Evolutionary conservation across 177 flowering plant genomes (phyloP), one percentile per base, ranked within the genome.

Genomic region (Vitis hybrid): DNA sequence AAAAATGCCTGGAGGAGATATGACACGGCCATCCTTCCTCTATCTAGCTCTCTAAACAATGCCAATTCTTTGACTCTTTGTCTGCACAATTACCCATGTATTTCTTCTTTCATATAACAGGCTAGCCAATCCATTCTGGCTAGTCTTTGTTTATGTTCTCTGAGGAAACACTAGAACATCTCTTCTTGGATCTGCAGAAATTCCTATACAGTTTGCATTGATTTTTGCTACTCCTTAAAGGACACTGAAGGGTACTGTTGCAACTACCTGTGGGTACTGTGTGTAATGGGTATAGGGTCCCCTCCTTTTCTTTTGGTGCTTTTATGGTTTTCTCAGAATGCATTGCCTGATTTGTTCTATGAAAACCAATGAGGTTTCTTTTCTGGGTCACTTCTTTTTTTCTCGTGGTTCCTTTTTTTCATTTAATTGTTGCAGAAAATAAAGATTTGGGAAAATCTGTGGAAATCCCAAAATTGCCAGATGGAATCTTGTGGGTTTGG

Each of bases 181-280:
- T 40, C 60, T 67, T 70, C 72, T 74, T 69, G 78, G 78, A 77
- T 72, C 74, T 72, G 74, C 58, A 64, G 49, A 73, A 65, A 70
- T 68, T 45, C 68, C 66, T 17, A 7, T 26, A 15, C 62, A 5
- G 21, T 52, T 52, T 68, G 5, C 59, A 26, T 69, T 65, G 62
- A 32, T 12, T 32, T 21, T 57, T 7, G 49, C 65, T 52, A 19
- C 17, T 56, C 50, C 14, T 40, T 9, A 0, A 15, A n/a, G 64
- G 59, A 34, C 48, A 19, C 50, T 62, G 51, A 10, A 62, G 63
- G 48, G 57, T 40, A 26, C 30, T 23, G 57, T 56, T 75, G 34
- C 71, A 60, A 45, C 40, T 55, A 56, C 62, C 48, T 60, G 51
- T 70, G 73, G 70, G 23, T 10, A 48, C 45, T 61, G 62, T 32